Base-by-base conservation (phyloP, 2,329 filamentous ascomycete genomes). In the Zelopaecilomyces penicillatus region DNA sequence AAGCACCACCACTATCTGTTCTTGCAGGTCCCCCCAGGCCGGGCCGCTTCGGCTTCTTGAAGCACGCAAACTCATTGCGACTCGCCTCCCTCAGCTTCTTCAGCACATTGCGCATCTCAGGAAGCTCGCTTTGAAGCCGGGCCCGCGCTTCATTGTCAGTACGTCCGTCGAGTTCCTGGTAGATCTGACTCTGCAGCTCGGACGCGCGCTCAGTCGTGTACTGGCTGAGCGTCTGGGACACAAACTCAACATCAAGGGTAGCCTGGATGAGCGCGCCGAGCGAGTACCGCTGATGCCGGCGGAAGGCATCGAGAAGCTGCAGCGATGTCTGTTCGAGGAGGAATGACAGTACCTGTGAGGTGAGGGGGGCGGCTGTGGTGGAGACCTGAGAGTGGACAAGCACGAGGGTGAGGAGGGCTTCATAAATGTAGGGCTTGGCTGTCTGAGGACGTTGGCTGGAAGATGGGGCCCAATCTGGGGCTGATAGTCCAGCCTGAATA, bases 161-260 rank as follows among this genome's bases (percentile, higher is more conserved):
- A 41, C 89, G 82, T 48, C 80, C 77, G 62, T 98, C 93, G 11
- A 98, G 71, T 60, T 93, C 88, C 52, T 93, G 80, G 65, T 97
- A 98, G 39, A 98, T 91, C 62, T 90, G 81, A 54, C 85, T 85
- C 68, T 97, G 93, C 10, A 87, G 75, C 60, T 90, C 81, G 6
- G 81, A 82, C 3, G 89, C 87, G 41, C 80, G 76, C 46, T 95
- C 85, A 0, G 87, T 93, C 0, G 87, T 93, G 64, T 94, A 98
- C 54, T 90, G 83, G 49, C 80, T 86, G 31, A 98, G 75, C 5
- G 91, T 96, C 69, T 98, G 93, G 1, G 90, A 87, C 46, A 97
- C 83, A 60, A 98, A 97, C 65, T 98, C 93, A 2, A 96, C 90
- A 59, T 98, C 93, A 1, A 98, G 78, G 0, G 93, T 98, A 2